A percentile compares a stretch with the other conserved stretches of the same genome.
Evolutionary conservation across 2,329 filamentous ascomycete species (phyloP).

Genomic region (Chaetothyriales sp.): DNA sequence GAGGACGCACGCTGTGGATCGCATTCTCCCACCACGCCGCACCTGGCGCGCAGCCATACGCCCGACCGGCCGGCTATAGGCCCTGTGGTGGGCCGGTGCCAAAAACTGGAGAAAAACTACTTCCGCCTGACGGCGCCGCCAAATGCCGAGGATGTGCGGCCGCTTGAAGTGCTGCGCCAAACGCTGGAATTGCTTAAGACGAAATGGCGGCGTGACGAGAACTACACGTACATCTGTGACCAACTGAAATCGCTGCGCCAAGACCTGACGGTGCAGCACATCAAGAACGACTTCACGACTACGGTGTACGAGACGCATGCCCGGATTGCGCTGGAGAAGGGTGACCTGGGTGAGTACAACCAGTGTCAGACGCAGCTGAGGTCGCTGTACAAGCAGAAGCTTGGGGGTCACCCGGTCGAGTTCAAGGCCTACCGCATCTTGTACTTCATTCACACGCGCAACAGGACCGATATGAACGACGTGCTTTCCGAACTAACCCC

Average conservation of each 20-base stretch:
- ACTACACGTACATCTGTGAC: constrained; percentile 96
- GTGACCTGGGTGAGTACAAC: constrained; percentile 99
- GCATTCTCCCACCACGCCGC: constrained; percentile 25
- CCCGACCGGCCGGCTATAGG: constrained; percentile 35
- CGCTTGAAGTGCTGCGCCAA: constrained; percentile 63
- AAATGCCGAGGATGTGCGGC: constrained; percentile 76
- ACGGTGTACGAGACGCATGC: constrained; percentile 95
- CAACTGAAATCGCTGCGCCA: constrained; percentile 98
- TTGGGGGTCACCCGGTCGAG: constrained; percentile 82
- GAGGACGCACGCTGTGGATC: constrained; percentile 39
- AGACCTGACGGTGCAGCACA: constrained; percentile 93
- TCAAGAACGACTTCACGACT: constrained; percentile 93
- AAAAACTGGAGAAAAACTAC: constrained; percentile 81
- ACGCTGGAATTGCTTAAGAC: constrained; percentile 79
- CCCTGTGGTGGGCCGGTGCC: constrained; percentile 74
- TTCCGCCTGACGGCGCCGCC: constrained; percentile 85
- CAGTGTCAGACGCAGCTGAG: constrained; percentile 98
- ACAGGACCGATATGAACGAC: constrained; percentile 95
- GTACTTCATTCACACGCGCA: constrained; percentile 98
- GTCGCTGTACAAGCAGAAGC: constrained; percentile 71
- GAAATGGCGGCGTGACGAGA: constrained; percentile 87
- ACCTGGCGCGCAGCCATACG: constrained; percentile 33
- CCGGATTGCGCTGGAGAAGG: constrained; percentile 92
- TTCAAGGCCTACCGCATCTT: constrained; percentile 99
- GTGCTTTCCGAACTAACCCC: constrained; percentile 95